Percentiles rank a stretch among this genome's conserved stretches.
These are phyloP conservation scores for Endoconidiophora laricicola DNA, from an alignment of 2,329 filamentous ascomycete genomes.

Conservation along the genomic window DNA sequence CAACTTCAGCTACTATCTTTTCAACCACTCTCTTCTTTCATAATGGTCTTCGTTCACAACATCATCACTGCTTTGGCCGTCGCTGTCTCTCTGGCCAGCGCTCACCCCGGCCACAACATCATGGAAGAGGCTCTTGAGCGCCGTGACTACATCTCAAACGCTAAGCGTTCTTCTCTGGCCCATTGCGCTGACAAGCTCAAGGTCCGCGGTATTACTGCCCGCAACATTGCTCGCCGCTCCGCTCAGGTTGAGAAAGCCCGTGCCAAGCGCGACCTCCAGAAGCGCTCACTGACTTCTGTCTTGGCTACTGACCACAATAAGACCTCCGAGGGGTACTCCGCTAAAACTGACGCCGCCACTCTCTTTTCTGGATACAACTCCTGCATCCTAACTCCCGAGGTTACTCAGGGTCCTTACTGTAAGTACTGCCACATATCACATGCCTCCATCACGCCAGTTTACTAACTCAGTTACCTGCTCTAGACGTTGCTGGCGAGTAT, in stretches of 20 bases:
- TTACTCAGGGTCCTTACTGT: constrained; percentile 34
- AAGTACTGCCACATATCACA: constrained; percentile 5
- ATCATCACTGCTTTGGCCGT: constrained; percentile 11
- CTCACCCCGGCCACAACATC: constrained; percentile 34
- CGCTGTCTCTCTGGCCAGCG: constrained; percentile 15
- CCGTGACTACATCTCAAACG: constrained; percentile 25
- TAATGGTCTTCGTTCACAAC: constrained; percentile 9
- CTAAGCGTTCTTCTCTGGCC: constrained; percentile 25
- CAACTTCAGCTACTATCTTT: neutral
- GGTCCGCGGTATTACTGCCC: constrained; percentile 27
- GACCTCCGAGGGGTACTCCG: constrained; percentile 19
- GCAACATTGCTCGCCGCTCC: constrained; percentile 29
- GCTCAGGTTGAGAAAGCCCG: constrained; percentile 27
- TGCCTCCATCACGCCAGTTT: neutral
- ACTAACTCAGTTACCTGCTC: too few relatives aligned
- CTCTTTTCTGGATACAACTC: constrained; percentile 23
- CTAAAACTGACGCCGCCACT: constrained; percentile 17
- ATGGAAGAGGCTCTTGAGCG: constrained; percentile 32
- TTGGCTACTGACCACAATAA: constrained; percentile 23
- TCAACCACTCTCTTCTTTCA: neutral
- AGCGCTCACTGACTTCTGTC: constrained; percentile 17
- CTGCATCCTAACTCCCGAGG: constrained; percentile 34
- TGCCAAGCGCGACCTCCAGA: constrained; percentile 20
- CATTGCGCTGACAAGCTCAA: constrained; percentile 31
- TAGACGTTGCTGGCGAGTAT: constrained; percentile 22